Conservation (phyloP, 192 early-diverging fungal genomes). For the Bifiguratus adelaidae region DNA sequence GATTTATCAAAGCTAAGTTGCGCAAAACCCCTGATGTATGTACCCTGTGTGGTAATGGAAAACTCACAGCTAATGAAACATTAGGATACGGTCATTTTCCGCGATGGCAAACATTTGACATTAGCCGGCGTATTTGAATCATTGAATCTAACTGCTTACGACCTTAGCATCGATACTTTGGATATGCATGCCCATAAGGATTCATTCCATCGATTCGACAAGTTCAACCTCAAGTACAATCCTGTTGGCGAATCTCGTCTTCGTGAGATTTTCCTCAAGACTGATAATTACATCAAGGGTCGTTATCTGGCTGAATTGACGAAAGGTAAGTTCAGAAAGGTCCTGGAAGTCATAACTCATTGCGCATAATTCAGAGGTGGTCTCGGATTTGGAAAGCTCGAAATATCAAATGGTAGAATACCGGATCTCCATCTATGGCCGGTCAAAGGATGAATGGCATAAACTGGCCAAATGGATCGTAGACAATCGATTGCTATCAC, state of each 20-base stretch:
- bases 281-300: conserved; percentile 83
- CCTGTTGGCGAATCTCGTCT: conserved; percentile 91
- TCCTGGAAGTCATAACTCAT: no score
- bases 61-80: background rate
- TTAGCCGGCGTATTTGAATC: conserved; percentile 78
- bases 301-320: conserved; percentile 87
- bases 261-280: conserved; percentile 93
- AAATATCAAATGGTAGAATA: conserved; percentile 97
- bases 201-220: conserved; percentile 94
- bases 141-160: conserved; percentile 87
- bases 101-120: conserved; percentile 76
- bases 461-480: conserved; percentile 89
- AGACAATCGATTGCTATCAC: conserved; percentile 79
- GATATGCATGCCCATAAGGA: conserved; percentile 97
- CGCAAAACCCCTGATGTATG: conserved; percentile 59
- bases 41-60: no score
- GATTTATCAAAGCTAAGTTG: conserved; percentile 92
- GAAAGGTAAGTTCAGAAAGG: conserved; percentile 47
- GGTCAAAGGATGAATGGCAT: conserved; percentile 81
- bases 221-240: conserved; percentile 96
- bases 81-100: conserved; percentile 69
- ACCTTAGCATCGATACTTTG: conserved; percentile 87
- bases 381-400: conserved; percentile 79
- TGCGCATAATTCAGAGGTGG: conserved; percentile 49
- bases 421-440: conserved; percentile 88